Evolutionary conservation across 139 green algal species (phyloP), one percentile per base, ranked within the genome.

Genomic region (Coccomyxa sp.): DNA sequence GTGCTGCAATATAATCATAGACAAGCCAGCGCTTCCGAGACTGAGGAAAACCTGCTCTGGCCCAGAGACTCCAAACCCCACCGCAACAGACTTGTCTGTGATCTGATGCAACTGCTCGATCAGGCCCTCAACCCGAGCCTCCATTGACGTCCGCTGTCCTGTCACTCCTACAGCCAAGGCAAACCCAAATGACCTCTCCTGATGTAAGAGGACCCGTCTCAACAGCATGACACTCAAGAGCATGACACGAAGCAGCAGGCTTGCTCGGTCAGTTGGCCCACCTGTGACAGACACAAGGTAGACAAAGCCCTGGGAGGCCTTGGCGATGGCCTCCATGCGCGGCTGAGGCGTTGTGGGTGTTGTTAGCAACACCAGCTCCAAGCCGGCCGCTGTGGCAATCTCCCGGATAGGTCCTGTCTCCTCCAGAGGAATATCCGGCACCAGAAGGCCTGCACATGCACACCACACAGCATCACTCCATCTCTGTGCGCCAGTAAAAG

Each of bases 391-490:
- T 23, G 87, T 82, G 15, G 92, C 93, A 25, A 93, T 87, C 0
- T 87, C 84, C 30, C 93, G 89, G 32, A 99, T 93, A 9, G 85
- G 83, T 15, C 58, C 51, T 3, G 96, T 99, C 90, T 99, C 97
- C 90, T 99, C 97, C 38, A 99, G 85, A 0, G 97, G 96, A 28
- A 99, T 93, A 89, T 99, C 96, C 0, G 97, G 97, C 80, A 99
- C 95, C 27, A 99, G 90, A 82, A 99, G 87, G 45, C 95, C 96
- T 94, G 89, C 67, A 82, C 28, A 3, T 13, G 0, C n/a, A 84
- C 16, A 68, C 38, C 38, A 51, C 63, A 7, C 3, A 7, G 38
- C 38, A 51, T 51, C 67, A 75, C 21, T 13, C 23, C 23, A 25
- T 27, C 21, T 75, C 67, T 75, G 7, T 51, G 38, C 38, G 38